Evolutionary conservation across 352 stramenopile species (phyloP).

Genomic region (Phytophthora multivora): DNA sequence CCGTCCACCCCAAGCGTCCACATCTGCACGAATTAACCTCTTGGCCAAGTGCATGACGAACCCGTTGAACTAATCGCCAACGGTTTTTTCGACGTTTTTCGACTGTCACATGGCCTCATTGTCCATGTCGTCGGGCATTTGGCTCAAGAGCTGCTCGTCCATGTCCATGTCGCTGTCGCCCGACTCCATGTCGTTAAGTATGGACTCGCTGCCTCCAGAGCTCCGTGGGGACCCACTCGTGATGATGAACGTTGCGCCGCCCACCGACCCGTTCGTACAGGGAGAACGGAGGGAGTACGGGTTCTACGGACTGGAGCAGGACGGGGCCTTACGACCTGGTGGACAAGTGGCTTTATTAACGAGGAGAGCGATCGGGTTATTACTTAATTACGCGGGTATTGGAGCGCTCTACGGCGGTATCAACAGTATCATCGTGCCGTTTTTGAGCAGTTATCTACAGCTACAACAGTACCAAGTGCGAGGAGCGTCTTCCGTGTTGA

Average conservation of each 20-base stretch:
- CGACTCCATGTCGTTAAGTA: conserved; percentile 25
- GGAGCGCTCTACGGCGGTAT: conserved; percentile 72
- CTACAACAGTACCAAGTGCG: conserved; percentile 68
- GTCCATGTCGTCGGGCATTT: conserved; percentile 29
- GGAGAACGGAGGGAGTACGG: conserved; percentile 44
- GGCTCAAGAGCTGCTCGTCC: conserved; percentile 46
- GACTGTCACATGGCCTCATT: conserved; percentile 27
- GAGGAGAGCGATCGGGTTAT: conserved; percentile 50
- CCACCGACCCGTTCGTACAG: conserved; percentile 1
- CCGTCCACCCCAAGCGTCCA: background rate
- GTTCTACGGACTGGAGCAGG: conserved; percentile 68
- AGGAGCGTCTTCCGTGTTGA: conserved; percentile 52
- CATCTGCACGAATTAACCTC: background rate
- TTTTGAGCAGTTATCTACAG: conserved; percentile 67
- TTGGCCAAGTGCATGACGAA: conserved; percentile 15
- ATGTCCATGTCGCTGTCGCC: conserved; percentile 31
- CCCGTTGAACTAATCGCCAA: conserved; percentile 19
- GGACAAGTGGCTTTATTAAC: conserved; percentile 54
- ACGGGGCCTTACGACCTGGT: conserved; percentile 66
- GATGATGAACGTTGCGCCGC: conserved; percentile 10
- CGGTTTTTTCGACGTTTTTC: conserved; percentile 25
- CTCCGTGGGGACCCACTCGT: conserved; percentile 15
- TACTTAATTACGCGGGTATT: conserved; percentile 76
- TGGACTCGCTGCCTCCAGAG: conserved; percentile 32
- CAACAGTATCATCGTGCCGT: conserved; percentile 55